Conservation (phyloP, 2,329 filamentous ascomycete genomes). For the Pyrenophora tritici-repentis region DNA sequence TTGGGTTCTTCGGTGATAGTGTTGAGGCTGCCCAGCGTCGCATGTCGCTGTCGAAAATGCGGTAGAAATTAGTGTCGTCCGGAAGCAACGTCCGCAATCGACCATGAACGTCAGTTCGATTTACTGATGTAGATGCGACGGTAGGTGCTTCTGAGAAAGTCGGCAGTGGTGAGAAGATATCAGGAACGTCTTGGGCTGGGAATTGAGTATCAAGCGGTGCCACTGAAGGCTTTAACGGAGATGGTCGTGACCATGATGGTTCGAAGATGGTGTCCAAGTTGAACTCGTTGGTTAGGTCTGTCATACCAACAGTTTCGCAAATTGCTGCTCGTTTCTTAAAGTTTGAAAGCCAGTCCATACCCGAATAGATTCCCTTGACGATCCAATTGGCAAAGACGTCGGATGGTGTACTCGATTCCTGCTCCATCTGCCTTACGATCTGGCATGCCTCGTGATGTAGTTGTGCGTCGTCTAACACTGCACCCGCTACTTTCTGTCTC, state of each 20-base stretch:
- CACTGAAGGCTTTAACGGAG: neutral
- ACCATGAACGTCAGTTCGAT: conserved; percentile 8
- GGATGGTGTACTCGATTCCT: conserved; percentile 23
- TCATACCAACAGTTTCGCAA: neutral
- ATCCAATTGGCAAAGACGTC: conserved; percentile 33
- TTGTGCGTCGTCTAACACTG: conserved; percentile 12
- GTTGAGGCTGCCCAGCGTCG: conserved; percentile 31
- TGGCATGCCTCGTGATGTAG: conserved; percentile 29
- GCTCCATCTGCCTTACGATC: conserved; percentile 30
- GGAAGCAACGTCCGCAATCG: conserved; percentile 12
- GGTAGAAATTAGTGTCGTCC: conserved; percentile 25
- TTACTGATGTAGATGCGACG: neutral
- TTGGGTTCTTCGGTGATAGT: conserved; percentile 29
- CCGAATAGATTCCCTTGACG: conserved; percentile 24
- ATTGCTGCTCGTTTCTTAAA: conserved; percentile 21
- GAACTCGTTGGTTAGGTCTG: neutral
- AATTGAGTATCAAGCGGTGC: neutral
- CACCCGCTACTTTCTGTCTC: conserved; percentile 8
- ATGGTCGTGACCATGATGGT: neutral
- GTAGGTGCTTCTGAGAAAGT: neutral
- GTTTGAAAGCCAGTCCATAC: conserved; percentile 14
- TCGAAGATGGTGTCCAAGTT: neutral
- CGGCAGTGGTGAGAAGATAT: neutral
- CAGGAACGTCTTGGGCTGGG: neutral
- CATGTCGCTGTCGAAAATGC: conserved; percentile 26